These are phyloP conservation scores for Aureobasidium lini DNA, from an alignment of 2,329 filamentous ascomycete species.

Conservation along the genomic window DNA sequence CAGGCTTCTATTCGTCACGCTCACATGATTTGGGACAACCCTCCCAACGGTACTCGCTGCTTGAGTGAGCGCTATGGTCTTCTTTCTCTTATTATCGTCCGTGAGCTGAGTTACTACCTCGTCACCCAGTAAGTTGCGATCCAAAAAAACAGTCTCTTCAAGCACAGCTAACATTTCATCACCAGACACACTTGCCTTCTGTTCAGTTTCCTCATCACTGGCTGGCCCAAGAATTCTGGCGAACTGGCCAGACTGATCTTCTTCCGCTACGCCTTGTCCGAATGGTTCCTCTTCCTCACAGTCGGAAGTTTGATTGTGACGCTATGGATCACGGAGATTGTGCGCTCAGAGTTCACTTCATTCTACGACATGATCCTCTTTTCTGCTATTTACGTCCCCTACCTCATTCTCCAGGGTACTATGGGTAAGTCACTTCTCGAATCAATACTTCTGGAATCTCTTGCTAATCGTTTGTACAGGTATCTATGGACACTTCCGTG, in stretches of 20 bases:
- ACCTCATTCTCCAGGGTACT: slow-evolving; percentile 37
- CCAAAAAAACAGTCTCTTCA: neutral
- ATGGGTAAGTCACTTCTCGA: slow-evolving; percentile 27
- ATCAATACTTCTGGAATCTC: neutral
- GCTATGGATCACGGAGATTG: slow-evolving; percentile 39
- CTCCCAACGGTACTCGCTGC: slow-evolving; percentile 30
- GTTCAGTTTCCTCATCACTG: slow-evolving; percentile 37
- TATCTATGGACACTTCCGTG: slow-evolving; percentile 42
- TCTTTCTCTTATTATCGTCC: slow-evolving; percentile 38
- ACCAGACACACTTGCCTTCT: slow-evolving; percentile 37
- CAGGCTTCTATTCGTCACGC: slow-evolving; percentile 40
- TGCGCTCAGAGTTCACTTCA: slow-evolving; percentile 40
- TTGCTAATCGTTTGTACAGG: neutral
- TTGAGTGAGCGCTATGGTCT: slow-evolving; percentile 38
- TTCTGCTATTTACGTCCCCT: slow-evolving; percentile 36
- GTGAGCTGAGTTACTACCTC: slow-evolving; percentile 42
- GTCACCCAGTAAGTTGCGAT: slow-evolving; percentile 32
- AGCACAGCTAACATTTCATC: neutral
- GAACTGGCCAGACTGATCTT: slow-evolving; percentile 37
- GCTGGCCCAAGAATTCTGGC: slow-evolving; percentile 33
- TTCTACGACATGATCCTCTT: slow-evolving; percentile 37
- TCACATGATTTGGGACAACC: slow-evolving; percentile 36
- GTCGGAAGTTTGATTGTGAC: slow-evolving; percentile 38
- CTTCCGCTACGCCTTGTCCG: slow-evolving; percentile 41
- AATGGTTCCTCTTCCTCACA: slow-evolving; percentile 35